Conservation (phyloP, 495 filamentous ascomycete species). For the Podospora tetraspora region DNA sequence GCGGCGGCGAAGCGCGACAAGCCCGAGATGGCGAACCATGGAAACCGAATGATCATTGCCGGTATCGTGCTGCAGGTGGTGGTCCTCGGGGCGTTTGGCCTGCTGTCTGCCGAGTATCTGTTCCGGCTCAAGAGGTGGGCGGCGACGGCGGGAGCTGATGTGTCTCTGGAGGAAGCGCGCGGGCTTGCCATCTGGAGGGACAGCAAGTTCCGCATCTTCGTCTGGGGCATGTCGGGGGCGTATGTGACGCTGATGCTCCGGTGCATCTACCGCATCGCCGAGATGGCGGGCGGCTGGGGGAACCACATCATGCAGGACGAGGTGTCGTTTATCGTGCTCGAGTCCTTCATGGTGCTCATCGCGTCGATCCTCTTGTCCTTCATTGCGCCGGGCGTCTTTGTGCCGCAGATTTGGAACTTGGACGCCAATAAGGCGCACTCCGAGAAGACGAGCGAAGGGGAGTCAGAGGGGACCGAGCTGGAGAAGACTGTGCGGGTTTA, state of each 20-base stretch:
- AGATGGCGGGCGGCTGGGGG: slow-evolving; percentile 66
- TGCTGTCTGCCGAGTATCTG: slow-evolving; percentile 45
- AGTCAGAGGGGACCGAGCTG: slow-evolving; percentile 6
- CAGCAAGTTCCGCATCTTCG: slow-evolving; percentile 49
- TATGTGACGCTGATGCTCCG: slow-evolving; percentile 58
- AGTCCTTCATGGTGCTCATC: slow-evolving; percentile 43
- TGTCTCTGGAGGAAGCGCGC: slow-evolving; percentile 11
- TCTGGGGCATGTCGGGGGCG: slow-evolving; percentile 47
- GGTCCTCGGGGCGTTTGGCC: slow-evolving; percentile 54
- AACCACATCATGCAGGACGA: slow-evolving; percentile 63
- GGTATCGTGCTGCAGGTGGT: slow-evolving; percentile 66
- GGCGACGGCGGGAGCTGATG: slow-evolving; percentile 25
- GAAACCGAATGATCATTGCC: slow-evolving; percentile 64
- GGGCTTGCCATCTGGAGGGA: slow-evolving; percentile 30
- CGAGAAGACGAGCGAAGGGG: not conserved
- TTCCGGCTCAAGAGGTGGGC: slow-evolving; percentile 31
- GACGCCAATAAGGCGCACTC: slow-evolving; percentile 1
- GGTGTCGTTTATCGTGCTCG: slow-evolving; percentile 56
- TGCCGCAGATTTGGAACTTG: slow-evolving; percentile 35
- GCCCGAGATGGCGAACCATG: slow-evolving; percentile 32
- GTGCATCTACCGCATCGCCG: slow-evolving; percentile 64
- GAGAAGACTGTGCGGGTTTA: slow-evolving; percentile 1
- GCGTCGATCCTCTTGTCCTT: slow-evolving; percentile 32
- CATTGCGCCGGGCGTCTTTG: slow-evolving; percentile 37
- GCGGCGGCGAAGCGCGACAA: slow-evolving; percentile 42